Evolutionary conservation across 2,329 filamentous ascomycete species (phyloP).

Genomic region (Emericellopsis atlantica): DNA sequence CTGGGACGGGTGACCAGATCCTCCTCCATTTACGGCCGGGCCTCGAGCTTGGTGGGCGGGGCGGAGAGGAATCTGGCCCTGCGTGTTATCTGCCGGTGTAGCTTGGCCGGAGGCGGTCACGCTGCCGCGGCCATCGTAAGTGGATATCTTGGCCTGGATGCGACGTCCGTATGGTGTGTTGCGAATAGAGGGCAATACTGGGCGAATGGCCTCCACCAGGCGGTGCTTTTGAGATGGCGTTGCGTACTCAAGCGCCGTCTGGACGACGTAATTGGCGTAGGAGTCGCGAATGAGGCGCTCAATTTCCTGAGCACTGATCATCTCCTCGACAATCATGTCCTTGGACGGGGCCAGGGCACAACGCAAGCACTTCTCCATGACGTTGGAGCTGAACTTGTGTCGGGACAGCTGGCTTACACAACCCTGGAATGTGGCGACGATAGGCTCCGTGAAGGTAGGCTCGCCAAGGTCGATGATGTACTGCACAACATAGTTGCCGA

Average conservation of each 20-base stretch:
- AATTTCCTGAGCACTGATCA: constrained; percentile 61
- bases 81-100: constrained; percentile 38
- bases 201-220: constrained; percentile 75
- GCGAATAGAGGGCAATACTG: constrained; percentile 72
- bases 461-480: constrained; percentile 96
- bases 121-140: constrained; percentile 37
- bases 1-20: neutral
- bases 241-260: constrained; percentile 84
- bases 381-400: constrained; percentile 99
- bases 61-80: constrained; percentile 40
- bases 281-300: constrained; percentile 83
- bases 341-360: constrained; percentile 65
- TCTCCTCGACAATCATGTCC: constrained; percentile 74
- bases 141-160: constrained; percentile 76
- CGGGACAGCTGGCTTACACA: constrained; percentile 64
- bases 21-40: neutral
- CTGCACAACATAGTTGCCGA: constrained; percentile 97
- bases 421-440: constrained; percentile 70
- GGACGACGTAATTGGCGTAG: constrained; percentile 95
- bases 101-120: constrained; percentile 33
- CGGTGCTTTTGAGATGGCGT: constrained; percentile 60
- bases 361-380: constrained; percentile 91
- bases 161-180: constrained; percentile 90
- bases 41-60: neutral
- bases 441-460: constrained; percentile 72